Percentiles rank a stretch among this genome's conserved stretches.
These are phyloP conservation scores for Barbatosphaeria neglecta DNA, from an alignment of 495 filamentous ascomycete species.

Conservation along the genomic window DNA sequence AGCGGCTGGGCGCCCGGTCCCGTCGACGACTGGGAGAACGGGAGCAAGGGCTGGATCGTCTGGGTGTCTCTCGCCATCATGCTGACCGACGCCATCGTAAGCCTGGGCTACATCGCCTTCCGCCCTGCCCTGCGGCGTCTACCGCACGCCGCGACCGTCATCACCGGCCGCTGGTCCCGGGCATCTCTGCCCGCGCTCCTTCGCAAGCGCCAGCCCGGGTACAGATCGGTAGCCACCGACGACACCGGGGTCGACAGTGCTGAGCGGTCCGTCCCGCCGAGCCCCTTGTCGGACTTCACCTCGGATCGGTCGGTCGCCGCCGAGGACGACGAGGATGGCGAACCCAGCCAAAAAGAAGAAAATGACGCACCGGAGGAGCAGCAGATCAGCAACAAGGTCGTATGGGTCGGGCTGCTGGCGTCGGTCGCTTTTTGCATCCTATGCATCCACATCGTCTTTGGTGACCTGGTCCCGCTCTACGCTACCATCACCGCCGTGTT, in stretches of 20 bases:
- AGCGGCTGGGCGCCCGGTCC: conserved; percentile 82
- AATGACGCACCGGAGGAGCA: conserved; percentile 76
- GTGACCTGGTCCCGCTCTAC: conserved; percentile 50
- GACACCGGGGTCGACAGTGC: not conserved
- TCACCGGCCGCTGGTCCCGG: not conserved
- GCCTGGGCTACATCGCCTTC: conserved; percentile 67
- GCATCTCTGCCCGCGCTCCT: not conserved
- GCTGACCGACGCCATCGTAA: conserved; percentile 85
- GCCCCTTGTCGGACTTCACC: not conserved
- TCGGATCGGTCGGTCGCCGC: not conserved
- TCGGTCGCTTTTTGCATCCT: conserved; percentile 70
- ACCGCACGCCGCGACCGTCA: not conserved
- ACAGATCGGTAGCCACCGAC: not conserved
- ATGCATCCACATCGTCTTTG: conserved; percentile 72
- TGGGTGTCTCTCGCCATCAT: conserved; percentile 95
- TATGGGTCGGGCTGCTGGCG: conserved; percentile 59
- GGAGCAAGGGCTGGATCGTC: conserved; percentile 96
- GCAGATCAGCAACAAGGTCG: conserved; percentile 61
- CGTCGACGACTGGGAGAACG: conserved; percentile 76
- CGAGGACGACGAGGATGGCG: not conserved
- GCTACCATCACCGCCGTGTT: conserved; percentile 74
- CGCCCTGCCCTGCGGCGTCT: conserved; percentile 38
- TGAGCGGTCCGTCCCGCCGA: not conserved
- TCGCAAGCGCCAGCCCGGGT: not conserved
- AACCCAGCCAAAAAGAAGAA: conserved; percentile 17